Evolutionary conservation across 2,329 filamentous ascomycete species (phyloP), one percentile per base, ranked within the genome.

Genomic region (Hypomyces rosellus): DNA sequence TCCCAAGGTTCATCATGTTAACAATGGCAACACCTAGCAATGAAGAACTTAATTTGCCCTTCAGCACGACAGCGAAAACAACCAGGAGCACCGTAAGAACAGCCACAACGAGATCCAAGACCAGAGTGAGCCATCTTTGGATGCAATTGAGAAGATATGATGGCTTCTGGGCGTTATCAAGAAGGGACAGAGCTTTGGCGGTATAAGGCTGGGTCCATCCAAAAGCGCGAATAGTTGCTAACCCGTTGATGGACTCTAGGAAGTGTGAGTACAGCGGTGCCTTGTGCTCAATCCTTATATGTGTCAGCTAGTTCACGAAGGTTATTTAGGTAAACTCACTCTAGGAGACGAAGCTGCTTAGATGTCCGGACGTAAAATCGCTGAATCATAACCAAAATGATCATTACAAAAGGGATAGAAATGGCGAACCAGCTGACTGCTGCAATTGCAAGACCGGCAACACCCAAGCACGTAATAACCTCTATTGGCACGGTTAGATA

Each of bases 331-430:
- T 7, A 48, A 11, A 13, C 59, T 47, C 54, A 65, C 56, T 81
- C 78, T 7, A 80, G 63, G 25, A 77, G 69, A 45, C 78, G 70
- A 6, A 81, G 61, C 50, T 80, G 77, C 4, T 76, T 74, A 0
- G 76, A 80, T 1, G 77, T 81, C 5, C 74, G 68, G n/a, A 81
- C 67, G 53, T 81, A 81, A 54, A 75, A 70, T 39, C 72, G 72
- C 50, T 79, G 76, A 9, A 79, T 66, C 7, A 71, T 49, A 48
- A 73, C 74, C 13, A 76, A 59, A 2, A 67, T 57, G 7, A 63
- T 54, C 33, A 74, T 56, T 2, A 75, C 64, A 16, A 74, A 61
- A 0, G 75, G 75, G 18, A 76, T 69, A 0, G 68, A 66, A n/a
- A 70, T 67, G 4, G 72, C 72, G 1, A 73, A 69, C 54, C 73